These are phyloP conservation scores for Aurantiochytrium sp. DNA, from an alignment of 108 stramenopile genomes.

Conservation along the genomic window DNA sequence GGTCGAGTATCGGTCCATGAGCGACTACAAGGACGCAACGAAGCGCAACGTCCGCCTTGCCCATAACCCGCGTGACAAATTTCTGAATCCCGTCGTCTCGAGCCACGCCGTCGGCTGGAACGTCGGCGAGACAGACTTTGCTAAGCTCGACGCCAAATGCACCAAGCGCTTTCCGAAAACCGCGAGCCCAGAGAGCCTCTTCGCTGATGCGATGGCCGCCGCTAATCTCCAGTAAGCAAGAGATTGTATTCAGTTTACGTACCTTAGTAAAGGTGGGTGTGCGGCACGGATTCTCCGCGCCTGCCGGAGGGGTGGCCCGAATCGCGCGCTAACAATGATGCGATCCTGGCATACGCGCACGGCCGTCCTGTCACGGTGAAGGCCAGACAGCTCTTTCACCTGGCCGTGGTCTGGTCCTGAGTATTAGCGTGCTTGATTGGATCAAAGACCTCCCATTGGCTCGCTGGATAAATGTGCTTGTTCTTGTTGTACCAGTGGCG, in stretches of 20 bases:
- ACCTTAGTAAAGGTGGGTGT: not conserved
- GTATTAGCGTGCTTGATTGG: slow-evolving; percentile 41
- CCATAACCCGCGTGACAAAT: not conserved
- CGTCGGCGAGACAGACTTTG: slow-evolving; percentile 5
- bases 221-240: not conserved
- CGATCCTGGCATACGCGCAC: too few species aligned
- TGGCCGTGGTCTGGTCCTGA: not conserved
- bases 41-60: not conserved
- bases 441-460: slow-evolving; percentile 92
- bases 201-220: slow-evolving; percentile 24
- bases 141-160: not conserved
- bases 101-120: not conserved
- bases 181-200: not conserved
- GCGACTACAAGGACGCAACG: not conserved
- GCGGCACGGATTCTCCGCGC: not conserved
- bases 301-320: too few species aligned
- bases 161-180: not conserved
- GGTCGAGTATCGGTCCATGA: not conserved
- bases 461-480: slow-evolving; percentile 96
- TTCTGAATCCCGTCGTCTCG: not conserved
- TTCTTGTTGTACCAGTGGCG: slow-evolving; percentile 91
- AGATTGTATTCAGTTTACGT: not conserved
- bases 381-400: not conserved
- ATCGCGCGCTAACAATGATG: too few species aligned
- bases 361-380: too few species aligned